Evolutionary conservation across 441 rosid genomes (phyloP).

Genomic region (Erysimum cheiri): DNA sequence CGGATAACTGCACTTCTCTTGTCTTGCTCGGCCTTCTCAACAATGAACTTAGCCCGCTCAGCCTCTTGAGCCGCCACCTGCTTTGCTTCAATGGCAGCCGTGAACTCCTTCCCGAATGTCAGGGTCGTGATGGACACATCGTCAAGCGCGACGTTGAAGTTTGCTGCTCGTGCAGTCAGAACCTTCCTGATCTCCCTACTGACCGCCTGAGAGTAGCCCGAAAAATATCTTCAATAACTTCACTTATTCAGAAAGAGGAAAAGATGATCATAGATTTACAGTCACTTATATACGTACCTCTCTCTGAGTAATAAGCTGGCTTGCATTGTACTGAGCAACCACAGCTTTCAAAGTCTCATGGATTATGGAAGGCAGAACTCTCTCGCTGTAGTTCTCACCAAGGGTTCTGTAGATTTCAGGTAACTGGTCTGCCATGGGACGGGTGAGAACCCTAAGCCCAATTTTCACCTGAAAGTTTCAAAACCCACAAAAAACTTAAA

Average conservation of each 20-base stretch:
- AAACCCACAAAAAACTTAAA: constrained; percentile 8
- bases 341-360: constrained; percentile 94
- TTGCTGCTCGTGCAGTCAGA: constrained; percentile 76
- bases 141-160: constrained; percentile 77
- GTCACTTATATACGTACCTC: constrained; percentile 73
- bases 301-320: constrained; percentile 93
- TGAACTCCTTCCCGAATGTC: constrained; percentile 92
- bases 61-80: constrained; percentile 98
- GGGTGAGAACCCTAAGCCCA: constrained; percentile 95
- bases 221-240: neutral
- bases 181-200: constrained; percentile 86
- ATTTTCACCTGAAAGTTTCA: constrained; percentile 67
- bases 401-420: constrained; percentile 78
- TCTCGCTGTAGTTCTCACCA: constrained; percentile 89
- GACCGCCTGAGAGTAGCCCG: constrained; percentile 54
- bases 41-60: constrained; percentile 85
- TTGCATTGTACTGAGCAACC: constrained; percentile 96
- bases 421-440: constrained; percentile 71
- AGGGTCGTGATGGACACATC: constrained; percentile 91
- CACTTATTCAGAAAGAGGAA: constrained; percentile 15
- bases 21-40: constrained; percentile 93
- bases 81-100: constrained; percentile 90
- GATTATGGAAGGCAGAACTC: constrained; percentile 87
- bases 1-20: constrained; percentile 89
- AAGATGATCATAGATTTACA: neutral